phyloP scores from a whole-genome alignment of 1,284 basidiomycete species.

The Ustanciosporium gigantosporum region DNA sequence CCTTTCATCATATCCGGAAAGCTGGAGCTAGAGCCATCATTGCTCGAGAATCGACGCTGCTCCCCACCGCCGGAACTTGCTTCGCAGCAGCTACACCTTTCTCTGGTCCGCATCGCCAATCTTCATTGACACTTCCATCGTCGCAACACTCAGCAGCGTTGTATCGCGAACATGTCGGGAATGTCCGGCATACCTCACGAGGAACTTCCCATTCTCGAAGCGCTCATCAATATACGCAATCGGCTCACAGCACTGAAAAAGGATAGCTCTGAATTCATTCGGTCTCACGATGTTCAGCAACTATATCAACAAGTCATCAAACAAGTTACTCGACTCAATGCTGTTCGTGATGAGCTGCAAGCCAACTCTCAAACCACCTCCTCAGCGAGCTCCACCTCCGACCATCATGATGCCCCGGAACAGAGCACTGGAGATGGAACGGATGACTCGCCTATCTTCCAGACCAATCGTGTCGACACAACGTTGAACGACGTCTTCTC shows the following conservation, averaged over 20 bases:
- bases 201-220: conserved; percentile 89
- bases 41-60: too few relatives aligned
- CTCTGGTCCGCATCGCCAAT: too few relatives aligned
- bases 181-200: conserved; percentile 62
- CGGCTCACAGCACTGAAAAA: conserved; percentile 79
- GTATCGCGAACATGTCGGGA: conserved; percentile 27
- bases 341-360: conserved; percentile 72
- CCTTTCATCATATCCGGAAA: too few relatives aligned
- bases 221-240: conserved; percentile 92
- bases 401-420: conserved; percentile 22
- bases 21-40: too few relatives aligned
- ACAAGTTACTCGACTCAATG: conserved; percentile 91
- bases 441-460: conserved; percentile 35
- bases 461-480: conserved; percentile 58
- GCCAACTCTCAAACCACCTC: conserved; percentile 26
- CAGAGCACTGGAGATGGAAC: conserved; percentile 7
- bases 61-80: too few relatives aligned
- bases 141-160: too few relatives aligned
- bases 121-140: too few relatives aligned
- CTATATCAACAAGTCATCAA: conserved; percentile 93
- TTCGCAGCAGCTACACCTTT: too few relatives aligned
- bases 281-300: conserved; percentile 86
- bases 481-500: conserved; percentile 60
- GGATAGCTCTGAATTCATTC: conserved; percentile 84
- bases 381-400: conserved; percentile 27